Evolutionary conservation across 2,329 filamentous ascomycete genomes (phyloP).

Genomic region (Coniochaeta sp.): DNA sequence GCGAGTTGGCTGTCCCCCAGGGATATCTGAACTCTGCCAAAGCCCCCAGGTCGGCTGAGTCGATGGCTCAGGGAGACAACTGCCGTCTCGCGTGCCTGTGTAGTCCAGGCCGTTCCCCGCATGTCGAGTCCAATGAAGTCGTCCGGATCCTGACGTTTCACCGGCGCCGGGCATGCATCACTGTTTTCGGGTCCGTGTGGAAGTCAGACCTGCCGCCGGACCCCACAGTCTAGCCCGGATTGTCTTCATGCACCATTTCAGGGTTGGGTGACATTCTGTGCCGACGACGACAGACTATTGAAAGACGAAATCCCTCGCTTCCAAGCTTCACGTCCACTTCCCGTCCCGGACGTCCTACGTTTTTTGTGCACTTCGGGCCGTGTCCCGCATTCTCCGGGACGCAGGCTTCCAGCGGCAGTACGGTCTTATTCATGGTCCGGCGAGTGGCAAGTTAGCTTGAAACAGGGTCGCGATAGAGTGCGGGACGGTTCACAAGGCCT

Average conservation of each 20-base stretch:
- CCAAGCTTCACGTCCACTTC: background rate
- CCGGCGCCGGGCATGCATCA: background rate
- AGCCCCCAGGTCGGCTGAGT: too few relatives aligned
- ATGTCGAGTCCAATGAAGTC: background rate
- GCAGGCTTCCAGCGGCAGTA: too few relatives aligned
- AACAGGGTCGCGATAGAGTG: too few relatives aligned
- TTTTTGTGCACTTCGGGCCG: background rate
- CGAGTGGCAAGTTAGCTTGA: too few relatives aligned
- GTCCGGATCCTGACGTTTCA: background rate
- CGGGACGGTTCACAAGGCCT: too few relatives aligned
- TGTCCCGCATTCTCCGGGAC: background rate
- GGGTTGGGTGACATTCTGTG: slow-evolving; percentile 2
- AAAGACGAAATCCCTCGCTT: background rate
- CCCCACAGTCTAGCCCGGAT: background rate
- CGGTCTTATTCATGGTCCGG: too few relatives aligned
- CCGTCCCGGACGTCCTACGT: background rate
- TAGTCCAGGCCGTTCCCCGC: background rate
- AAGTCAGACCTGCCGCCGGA: background rate
- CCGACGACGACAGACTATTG: background rate
- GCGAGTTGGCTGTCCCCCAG: too few relatives aligned
- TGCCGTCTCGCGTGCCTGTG: too few relatives aligned
- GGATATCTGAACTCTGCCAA: too few relatives aligned
- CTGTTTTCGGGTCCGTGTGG: background rate
- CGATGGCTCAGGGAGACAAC: too few relatives aligned
- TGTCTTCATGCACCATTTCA: background rate